Evolutionary conservation across 495 filamentous ascomycete species (phyloP).

Genomic region (Penicillium turbatum): DNA sequence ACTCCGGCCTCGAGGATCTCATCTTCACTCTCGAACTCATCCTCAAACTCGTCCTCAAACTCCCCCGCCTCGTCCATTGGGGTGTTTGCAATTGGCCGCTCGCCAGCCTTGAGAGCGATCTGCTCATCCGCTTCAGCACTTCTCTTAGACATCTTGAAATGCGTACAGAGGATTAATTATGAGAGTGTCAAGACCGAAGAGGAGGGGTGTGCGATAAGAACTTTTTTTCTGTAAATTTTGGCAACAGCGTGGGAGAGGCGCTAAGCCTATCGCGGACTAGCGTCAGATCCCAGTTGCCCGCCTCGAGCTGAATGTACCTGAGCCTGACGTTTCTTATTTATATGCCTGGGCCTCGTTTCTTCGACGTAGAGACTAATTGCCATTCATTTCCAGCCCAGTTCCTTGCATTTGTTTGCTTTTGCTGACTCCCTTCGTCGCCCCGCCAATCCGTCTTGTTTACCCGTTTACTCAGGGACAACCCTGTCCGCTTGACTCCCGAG

Average conservation of each 20-base stretch:
- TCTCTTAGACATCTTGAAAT: slow-evolving; percentile 64
- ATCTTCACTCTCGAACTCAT: slow-evolving; percentile 95
- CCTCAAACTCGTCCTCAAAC: slow-evolving; percentile 94
- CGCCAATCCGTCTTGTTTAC: not conserved
- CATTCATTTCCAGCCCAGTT: slow-evolving; percentile 3
- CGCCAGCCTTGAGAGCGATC: slow-evolving; percentile 63
- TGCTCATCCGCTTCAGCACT: slow-evolving; percentile 53
- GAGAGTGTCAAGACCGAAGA: slow-evolving; percentile 8
- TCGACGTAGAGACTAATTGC: not conserved
- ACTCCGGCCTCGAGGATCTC: slow-evolving; percentile 93
- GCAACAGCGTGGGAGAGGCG: slow-evolving; percentile 19
- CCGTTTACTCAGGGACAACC: slow-evolving; percentile 11
- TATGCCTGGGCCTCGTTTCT: not conserved
- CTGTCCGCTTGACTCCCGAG: slow-evolving; percentile 6
- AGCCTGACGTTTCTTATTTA: not conserved
- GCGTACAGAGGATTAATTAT: slow-evolving; percentile 1
- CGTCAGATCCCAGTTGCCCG: slow-evolving; percentile 29
- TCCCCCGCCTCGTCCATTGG: slow-evolving; percentile 67
- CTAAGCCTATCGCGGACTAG: slow-evolving; percentile 44
- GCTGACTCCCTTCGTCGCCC: not conserved
- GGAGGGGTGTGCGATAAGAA: slow-evolving; percentile 30
- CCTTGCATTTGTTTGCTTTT: slow-evolving; percentile 1
- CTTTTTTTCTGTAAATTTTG: slow-evolving; percentile 31
- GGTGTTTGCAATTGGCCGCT: slow-evolving; percentile 50
- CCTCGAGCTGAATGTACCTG: slow-evolving; percentile 24